A percentile compares a stretch with the other conserved stretches of the same genome.
phyloP scores from a whole-genome alignment of 768 basidiomycete genomes.

The Fomitopsis serialis region DNA sequence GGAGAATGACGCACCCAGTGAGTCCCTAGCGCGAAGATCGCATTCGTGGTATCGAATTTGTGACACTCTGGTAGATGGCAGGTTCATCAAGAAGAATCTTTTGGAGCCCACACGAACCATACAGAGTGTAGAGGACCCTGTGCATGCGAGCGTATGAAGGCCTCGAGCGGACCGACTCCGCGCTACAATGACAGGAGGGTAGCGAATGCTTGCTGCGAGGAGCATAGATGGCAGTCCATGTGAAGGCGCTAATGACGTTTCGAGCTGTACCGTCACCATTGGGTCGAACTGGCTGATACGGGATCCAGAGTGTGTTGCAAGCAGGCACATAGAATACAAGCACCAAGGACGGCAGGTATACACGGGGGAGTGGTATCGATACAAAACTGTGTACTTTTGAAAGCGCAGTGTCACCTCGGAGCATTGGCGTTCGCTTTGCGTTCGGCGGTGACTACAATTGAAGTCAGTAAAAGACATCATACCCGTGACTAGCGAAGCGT shows the following conservation, averaged over 20 bases:
- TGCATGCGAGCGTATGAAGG: slow-evolving; percentile 9
- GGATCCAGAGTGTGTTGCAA: no score
- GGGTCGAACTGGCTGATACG: no score
- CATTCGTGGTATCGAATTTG: background rate
- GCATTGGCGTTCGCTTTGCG: slow-evolving; percentile 34
- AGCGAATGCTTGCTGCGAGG: no score
- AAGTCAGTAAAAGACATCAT: background rate
- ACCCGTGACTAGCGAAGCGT: slow-evolving; percentile 22
- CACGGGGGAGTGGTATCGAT: slow-evolving; percentile 2
- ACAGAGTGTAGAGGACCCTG: slow-evolving; percentile 36
- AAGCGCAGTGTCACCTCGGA: slow-evolving; percentile 3
- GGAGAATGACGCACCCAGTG: slow-evolving; percentile 40
- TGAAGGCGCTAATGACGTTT: no score
- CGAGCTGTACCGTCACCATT: no score
- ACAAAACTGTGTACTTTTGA: slow-evolving; percentile 2
- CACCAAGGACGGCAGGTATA: background rate
- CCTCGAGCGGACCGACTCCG: background rate
- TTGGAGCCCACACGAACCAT: slow-evolving; percentile 36
- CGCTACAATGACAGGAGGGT: background rate
- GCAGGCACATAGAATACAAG: background rate
- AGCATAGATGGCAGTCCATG: no score
- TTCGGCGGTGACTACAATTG: slow-evolving; percentile 44
- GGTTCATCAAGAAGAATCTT: slow-evolving; percentile 34
- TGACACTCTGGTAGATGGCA: slow-evolving; percentile 32
- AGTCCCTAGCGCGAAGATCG: background rate